phyloP scores from a whole-genome alignment of 2,329 filamentous ascomycete species.

The Aureobasidium sp. region DNA sequence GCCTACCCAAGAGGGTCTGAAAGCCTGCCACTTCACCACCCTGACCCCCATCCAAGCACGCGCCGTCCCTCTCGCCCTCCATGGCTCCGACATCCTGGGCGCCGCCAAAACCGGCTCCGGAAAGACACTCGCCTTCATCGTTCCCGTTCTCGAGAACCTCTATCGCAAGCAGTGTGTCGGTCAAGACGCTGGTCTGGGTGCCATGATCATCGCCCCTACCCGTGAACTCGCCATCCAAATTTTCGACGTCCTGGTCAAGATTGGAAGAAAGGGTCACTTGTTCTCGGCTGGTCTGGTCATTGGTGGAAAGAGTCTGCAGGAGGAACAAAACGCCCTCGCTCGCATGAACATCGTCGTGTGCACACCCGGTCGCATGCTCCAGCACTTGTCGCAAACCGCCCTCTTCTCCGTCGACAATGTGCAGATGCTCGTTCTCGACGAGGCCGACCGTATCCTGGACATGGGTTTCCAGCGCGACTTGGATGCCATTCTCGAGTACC shows the following conservation, averaged over 20 bases:
- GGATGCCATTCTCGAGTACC: constrained; percentile 85
- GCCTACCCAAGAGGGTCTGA: constrained; percentile 68
- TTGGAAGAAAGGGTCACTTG: constrained; percentile 71
- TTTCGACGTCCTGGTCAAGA: constrained; percentile 84
- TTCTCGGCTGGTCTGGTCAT: constrained; percentile 93
- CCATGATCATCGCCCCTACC: constrained; percentile 87
- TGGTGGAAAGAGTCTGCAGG: constrained; percentile 80
- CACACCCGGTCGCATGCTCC: constrained; percentile 87
- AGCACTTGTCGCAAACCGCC: constrained; percentile 91
- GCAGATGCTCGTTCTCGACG: constrained; percentile 87
- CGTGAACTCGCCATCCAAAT: constrained; percentile 94
- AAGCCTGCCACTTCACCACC: constrained; percentile 78
- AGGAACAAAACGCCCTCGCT: constrained; percentile 73
- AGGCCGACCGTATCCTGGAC: constrained; percentile 93
- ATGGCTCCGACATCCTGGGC: constrained; percentile 79
- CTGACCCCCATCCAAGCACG: constrained; percentile 87
- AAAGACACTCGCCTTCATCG: constrained; percentile 86
- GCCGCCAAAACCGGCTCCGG: constrained; percentile 93
- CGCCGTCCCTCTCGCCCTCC: constrained; percentile 79
- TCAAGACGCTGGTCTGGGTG: constrained; percentile 74
- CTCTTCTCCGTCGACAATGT: constrained; percentile 83
- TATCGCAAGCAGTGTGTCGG: constrained; percentile 86
- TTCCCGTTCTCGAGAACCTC: constrained; percentile 87
- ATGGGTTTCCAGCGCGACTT: constrained; percentile 91
- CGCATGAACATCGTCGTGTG: constrained; percentile 97